Evolutionary conservation across 2,329 filamentous ascomycete genomes (phyloP).

Genomic region (Myriosclerotinia duriaeana): DNA sequence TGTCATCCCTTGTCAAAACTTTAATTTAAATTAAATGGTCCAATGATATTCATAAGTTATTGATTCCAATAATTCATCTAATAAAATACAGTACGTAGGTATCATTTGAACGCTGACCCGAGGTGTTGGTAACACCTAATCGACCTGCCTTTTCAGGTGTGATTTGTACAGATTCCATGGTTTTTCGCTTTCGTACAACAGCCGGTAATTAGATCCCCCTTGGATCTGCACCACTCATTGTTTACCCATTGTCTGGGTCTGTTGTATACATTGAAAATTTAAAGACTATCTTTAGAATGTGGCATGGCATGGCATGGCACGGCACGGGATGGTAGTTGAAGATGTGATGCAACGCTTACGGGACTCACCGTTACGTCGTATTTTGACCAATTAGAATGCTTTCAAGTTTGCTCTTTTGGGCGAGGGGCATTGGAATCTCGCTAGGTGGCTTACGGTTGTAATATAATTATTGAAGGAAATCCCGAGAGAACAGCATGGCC

Average conservation of each 20-base stretch:
- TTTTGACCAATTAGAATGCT: constrained; percentile 5
- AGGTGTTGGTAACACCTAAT: constrained; percentile 22
- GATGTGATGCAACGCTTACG: constrained; percentile 17
- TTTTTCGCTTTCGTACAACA: not conserved
- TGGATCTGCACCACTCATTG: constrained; percentile 8
- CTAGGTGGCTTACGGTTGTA: not conserved
- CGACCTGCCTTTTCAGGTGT: constrained; percentile 9
- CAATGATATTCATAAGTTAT: not conserved
- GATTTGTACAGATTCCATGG: not conserved
- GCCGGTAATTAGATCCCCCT: constrained; percentile 19
- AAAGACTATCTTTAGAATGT: constrained; percentile 17
- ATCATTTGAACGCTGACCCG: constrained; percentile 14
- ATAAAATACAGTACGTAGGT: not conserved
- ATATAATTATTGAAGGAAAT: not conserved
- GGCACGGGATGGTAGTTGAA: constrained; percentile 15
- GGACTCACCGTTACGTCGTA: constrained; percentile 9
- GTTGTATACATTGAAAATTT: not conserved
- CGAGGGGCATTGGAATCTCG: not conserved
- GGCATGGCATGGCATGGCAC: too few relatives aligned
- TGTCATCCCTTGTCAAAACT: not conserved
- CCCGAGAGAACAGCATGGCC: not conserved
- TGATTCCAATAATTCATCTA: not conserved
- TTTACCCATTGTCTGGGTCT: constrained; percentile 19
- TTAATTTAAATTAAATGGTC: not conserved
- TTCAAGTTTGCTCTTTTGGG: not conserved